These are phyloP conservation scores for Inonotus hispidus DNA, from an alignment of 1,284 basidiomycete genomes.

Conservation along the genomic window DNA sequence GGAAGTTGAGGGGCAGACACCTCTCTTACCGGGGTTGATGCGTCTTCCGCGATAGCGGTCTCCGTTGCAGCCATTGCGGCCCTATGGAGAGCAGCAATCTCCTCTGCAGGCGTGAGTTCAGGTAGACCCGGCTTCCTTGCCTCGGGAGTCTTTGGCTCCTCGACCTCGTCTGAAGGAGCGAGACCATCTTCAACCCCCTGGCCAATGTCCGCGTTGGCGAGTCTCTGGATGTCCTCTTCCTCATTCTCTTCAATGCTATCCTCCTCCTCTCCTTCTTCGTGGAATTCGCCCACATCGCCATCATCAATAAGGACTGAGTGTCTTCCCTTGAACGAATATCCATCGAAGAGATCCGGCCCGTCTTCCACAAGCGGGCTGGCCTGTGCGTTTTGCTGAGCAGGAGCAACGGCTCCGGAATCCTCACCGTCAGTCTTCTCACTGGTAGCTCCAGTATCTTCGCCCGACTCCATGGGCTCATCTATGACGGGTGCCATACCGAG, in stretches of 20 bases:
- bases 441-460: slow-evolving; percentile 27
- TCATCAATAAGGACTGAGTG: slow-evolving; percentile 73
- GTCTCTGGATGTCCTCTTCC: slow-evolving; percentile 25
- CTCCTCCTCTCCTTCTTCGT: slow-evolving; percentile 38
- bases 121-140: slow-evolving; percentile 47
- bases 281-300: slow-evolving; percentile 44
- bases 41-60: neutral
- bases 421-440: slow-evolving; percentile 59
- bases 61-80: slow-evolving; percentile 14
- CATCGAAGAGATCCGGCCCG: slow-evolving; percentile 73
- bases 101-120: slow-evolving; percentile 26
- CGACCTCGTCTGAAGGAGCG: slow-evolving; percentile 2
- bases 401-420: slow-evolving; percentile 55
- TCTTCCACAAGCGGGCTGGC: slow-evolving; percentile 51
- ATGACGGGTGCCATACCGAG: slow-evolving; percentile 89
- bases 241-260: slow-evolving; percentile 29
- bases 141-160: slow-evolving; percentile 70
- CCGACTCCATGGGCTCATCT: slow-evolving; percentile 47
- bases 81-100: slow-evolving; percentile 17
- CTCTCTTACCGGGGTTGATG: slow-evolving; percentile 9
- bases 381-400: slow-evolving; percentile 67
- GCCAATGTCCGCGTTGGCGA: slow-evolving; percentile 14
- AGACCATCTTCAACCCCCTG: slow-evolving; percentile 5
- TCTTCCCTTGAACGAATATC: slow-evolving; percentile 83
- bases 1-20: slow-evolving; percentile 2